phyloP scores from a whole-genome alignment of 1,139 yeast genomes.

The Hyphopichia wangnamkhiaoensis region DNA sequence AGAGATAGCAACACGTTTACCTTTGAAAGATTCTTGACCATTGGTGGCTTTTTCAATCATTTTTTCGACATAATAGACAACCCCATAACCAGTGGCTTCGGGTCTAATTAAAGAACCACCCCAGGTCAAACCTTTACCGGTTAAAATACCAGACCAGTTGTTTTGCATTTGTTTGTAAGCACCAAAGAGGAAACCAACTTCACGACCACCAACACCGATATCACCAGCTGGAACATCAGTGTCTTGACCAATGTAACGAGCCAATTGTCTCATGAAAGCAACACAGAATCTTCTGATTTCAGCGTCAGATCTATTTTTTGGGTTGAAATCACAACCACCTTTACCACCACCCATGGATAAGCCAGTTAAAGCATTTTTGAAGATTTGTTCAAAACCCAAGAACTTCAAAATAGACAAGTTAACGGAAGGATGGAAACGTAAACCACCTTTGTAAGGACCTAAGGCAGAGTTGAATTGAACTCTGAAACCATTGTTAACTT shows the following conservation, averaged over 20 bases:
- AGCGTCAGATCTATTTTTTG: conserved; percentile 87
- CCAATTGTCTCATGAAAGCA: conserved; percentile 92
- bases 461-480: conserved; percentile 98
- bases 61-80: conserved; percentile 94
- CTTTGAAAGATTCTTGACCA: conserved; percentile 86
- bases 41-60: conserved; percentile 92
- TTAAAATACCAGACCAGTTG: conserved; percentile 94
- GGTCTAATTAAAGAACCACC: conserved; percentile 99
- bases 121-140: conserved; percentile 98
- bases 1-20: conserved; percentile 93
- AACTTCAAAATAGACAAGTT: conserved; percentile 93
- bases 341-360: conserved; percentile 99
- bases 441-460: conserved; percentile 99
- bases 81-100: conserved; percentile 98
- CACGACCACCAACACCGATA: conserved; percentile 92
- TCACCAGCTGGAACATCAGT: conserved; percentile 98
- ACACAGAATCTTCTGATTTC: conserved; percentile 97
- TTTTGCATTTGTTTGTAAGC: conserved; percentile 92
- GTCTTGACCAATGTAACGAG: conserved; percentile 94
- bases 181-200: conserved; percentile 92
- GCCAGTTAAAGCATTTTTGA: conserved; percentile 97
- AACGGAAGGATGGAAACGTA: conserved; percentile 96
- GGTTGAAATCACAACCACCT: conserved; percentile 98
- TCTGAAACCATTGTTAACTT: conserved; percentile 96
- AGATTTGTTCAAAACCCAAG: conserved; percentile 97